Percentiles rank a stretch among this genome's conserved stretches.
Conservation (phyloP, 345 rosid species). For the Erysimum cheiranthoides region DNA sequence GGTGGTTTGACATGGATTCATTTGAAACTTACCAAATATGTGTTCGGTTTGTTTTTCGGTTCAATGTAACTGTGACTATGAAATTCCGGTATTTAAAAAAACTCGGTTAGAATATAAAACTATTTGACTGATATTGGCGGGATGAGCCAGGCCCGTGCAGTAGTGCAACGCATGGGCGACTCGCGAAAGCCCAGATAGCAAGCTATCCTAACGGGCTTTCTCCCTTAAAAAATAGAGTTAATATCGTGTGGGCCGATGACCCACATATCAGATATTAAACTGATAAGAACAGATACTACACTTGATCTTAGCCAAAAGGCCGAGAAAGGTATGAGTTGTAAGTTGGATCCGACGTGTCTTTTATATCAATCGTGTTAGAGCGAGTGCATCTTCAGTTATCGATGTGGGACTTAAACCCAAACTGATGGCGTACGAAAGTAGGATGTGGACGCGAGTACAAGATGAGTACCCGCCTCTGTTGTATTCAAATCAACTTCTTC, state of each 20-base stretch:
- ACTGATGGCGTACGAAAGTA: not conserved
- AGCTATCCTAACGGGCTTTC: conserved; percentile 30
- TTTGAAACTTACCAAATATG: too few relatives aligned
- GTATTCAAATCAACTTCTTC: too few relatives aligned
- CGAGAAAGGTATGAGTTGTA: conserved; percentile 58
- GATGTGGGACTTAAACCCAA: conserved; percentile 5
- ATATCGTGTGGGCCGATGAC: conserved; percentile 42
- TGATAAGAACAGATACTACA: conserved; percentile 73
- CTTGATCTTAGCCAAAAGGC: conserved; percentile 80
- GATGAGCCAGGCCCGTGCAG: conserved; percentile 38
- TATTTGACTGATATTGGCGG: not conserved
- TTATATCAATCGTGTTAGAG: not conserved
- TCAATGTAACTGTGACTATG: too few relatives aligned
- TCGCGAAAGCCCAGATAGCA: conserved; percentile 40
- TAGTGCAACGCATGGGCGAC: conserved; percentile 45
- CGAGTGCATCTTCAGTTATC: not conserved
- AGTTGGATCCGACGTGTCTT: not conserved
- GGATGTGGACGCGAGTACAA: not conserved
- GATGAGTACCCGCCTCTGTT: not conserved
- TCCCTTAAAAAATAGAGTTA: conserved; percentile 40
- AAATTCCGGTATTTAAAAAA: too few relatives aligned
- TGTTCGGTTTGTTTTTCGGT: too few relatives aligned
- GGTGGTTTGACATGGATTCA: conserved; percentile 1
- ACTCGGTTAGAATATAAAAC: too few relatives aligned
- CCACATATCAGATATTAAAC: conserved; percentile 68